Base-by-base conservation (phyloP, 257 asterid genomes). In the Salvia miltiorrhiza region DNA sequence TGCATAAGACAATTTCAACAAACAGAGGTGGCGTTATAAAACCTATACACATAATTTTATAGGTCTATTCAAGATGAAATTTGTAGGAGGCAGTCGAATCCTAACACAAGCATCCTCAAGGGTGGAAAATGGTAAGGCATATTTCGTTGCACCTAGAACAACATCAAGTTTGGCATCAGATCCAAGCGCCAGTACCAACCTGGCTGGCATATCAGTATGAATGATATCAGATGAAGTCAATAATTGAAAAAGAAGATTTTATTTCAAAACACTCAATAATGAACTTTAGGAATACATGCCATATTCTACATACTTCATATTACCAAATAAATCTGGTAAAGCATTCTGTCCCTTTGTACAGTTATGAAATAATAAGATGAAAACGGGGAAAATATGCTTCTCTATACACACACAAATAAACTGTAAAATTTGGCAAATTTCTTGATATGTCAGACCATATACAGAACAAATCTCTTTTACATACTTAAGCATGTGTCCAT, bases 121-220 rank as follows among this genome's bases (percentile, higher is more conserved):
- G 57, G 95, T 93, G 80, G 94, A 87, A 86, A 93, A 93, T 52
- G 99, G 99, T 49, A 90, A 72, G 9, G 99, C 99, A 82, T 86
- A 73, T 61, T 88, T 94, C 8, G 73, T 66, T 70, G 99, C 95
- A 50, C 99, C 99, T 23, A 97, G 99, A 77, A 86, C 94, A 26
- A 79, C 45, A 77, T 93, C 94, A 80, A 88, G 86, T 80, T 86
- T 88, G 73, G 97, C 63, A 75, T 90, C 96, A 74, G 96, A 95
- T 83, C 97, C 99, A 52, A 90, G 83, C 17, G 99, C 97, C 85
- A 93, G 89, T 68, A 93, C 97, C 96, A 93, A 85, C 98, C 97
- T 93, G 87, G 87, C 98, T 90, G 89, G 84, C 92, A 79, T 73
- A 77, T 75, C 50, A 78, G 82, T 55, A 50, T 62, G 75, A 53